These are phyloP conservation scores for Spongispora temasekensis DNA, from an alignment of 1,284 basidiomycete genomes.

Conservation along the genomic window DNA sequence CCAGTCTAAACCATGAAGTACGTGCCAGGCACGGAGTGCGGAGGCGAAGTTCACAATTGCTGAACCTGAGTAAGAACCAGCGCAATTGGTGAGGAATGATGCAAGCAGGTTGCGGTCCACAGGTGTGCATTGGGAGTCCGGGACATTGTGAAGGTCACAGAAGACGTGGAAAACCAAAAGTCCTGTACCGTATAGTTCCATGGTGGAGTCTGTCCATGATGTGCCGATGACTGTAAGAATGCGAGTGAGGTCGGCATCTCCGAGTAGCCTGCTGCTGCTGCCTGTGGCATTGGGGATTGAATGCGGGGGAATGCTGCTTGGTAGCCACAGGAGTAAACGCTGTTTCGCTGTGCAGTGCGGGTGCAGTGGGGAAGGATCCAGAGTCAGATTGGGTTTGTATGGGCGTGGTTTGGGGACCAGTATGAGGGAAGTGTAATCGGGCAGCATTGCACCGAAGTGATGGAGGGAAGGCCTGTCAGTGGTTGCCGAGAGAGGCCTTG, in stretches of 20 bases:
- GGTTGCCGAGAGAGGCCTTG: background rate
- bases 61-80: constrained; percentile 17
- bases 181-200: constrained; percentile 5
- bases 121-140: background rate
- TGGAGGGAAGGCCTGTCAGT: background rate
- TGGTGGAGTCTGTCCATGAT: constrained; percentile 20
- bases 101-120: background rate
- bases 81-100: constrained; percentile 20
- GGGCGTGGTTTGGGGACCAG: background rate
- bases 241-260: constrained; percentile 3
- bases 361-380: background rate
- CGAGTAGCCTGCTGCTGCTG: background rate
- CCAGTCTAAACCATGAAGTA: no score
- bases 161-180: constrained; percentile 28
- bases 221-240: constrained; percentile 14
- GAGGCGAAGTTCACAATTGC: constrained; percentile 33
- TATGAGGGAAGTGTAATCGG: background rate
- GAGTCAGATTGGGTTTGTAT: background rate
- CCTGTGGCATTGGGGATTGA: background rate
- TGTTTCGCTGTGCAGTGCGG: background rate
- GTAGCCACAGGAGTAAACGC: background rate
- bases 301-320: background rate
- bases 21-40: constrained; percentile 38
- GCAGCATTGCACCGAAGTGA: background rate
- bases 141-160: background rate